Base-by-base conservation (phyloP, 164 flowering plant genomes). In the Tetrastigma voinierianum region DNA sequence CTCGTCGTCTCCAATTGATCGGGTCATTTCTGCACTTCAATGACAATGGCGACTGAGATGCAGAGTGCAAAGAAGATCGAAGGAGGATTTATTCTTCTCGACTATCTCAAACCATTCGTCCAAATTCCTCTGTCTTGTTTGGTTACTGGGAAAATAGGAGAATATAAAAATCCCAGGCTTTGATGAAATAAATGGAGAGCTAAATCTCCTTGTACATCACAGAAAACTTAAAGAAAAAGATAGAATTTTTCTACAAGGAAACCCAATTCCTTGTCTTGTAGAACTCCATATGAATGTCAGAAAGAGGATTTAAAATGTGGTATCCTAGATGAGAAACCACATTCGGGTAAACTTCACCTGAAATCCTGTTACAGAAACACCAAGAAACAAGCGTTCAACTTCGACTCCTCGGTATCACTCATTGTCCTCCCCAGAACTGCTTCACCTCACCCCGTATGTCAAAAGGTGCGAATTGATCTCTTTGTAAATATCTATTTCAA, bases 21-120 rank as follows among this genome's bases (percentile, higher is more conserved):
- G 40, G 40, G 2, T 25, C 23, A 49, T 21, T 15, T 51, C 9
- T 1, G 46, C n/a, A n/a, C 62, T 46, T 15, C 68, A n/a, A n/a
- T 61, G 43, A n/a, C 68, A 59, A 86, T 86, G 90, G 77, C 88
- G 78, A 86, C 88, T 4, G 80, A 82, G 13, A 86, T 86, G 90
- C 88, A 84, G 81, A 86, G 84, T 68, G 81, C 84, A 78, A 86
- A 86, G 66, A 88, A 84, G 47, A 84, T 86, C 51, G 90, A 86
- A 82, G 90, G 90, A 86, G 88, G 90, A 4, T 84, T 57, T 25
- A 25, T 25, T 25, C 40, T 25, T 25, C 40, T 25, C 40, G 8
- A 25, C 40, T 25, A 25, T 25, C 40, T 25, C 40, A 25, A 4
- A 25, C 40, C 40, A 25, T 25, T 25, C 4, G 6, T 25, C 6